phyloP scores from a whole-genome alignment of 352 stramenopile genomes.

The Phytophthora ramorum region DNA sequence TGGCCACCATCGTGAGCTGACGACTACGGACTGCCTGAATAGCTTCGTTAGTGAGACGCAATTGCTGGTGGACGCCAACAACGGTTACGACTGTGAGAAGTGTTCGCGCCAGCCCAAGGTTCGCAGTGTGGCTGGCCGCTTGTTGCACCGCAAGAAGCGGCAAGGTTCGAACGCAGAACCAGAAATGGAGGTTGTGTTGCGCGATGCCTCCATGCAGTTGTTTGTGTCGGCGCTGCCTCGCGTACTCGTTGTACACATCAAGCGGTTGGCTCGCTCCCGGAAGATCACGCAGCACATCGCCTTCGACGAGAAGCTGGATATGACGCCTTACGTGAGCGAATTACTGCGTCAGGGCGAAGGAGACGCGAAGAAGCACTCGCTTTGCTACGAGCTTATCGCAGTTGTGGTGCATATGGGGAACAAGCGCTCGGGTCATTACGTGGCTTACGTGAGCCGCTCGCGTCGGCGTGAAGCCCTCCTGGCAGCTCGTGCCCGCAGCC shows the following conservation, averaged over 20 bases:
- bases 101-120: slow-evolving; percentile 56
- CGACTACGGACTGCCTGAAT: slow-evolving; percentile 56
- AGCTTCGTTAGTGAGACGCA: slow-evolving; percentile 58
- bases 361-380: slow-evolving; percentile 28
- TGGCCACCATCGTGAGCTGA: slow-evolving; percentile 18
- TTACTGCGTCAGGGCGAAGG: slow-evolving; percentile 32
- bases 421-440: slow-evolving; percentile 74
- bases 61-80: slow-evolving; percentile 55
- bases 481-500: slow-evolving; percentile 29
- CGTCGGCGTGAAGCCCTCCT: slow-evolving; percentile 38
- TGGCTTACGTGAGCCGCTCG: slow-evolving; percentile 74
- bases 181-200: slow-evolving; percentile 43
- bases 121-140: slow-evolving; percentile 26
- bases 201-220: slow-evolving; percentile 64
- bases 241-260: slow-evolving; percentile 77
- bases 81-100: slow-evolving; percentile 78
- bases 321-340: slow-evolving; percentile 53
- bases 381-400: slow-evolving; percentile 68
- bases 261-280: slow-evolving; percentile 52
- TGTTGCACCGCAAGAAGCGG: slow-evolving; percentile 40
- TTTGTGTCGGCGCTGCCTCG: slow-evolving; percentile 56
- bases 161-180: slow-evolving; percentile 29
- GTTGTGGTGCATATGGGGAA: slow-evolving; percentile 81
- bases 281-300: slow-evolving; percentile 78
- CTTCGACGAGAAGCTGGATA: slow-evolving; percentile 65